Conservation (phyloP, 1,284 basidiomycete genomes). For the Entoloma clypeatum region DNA sequence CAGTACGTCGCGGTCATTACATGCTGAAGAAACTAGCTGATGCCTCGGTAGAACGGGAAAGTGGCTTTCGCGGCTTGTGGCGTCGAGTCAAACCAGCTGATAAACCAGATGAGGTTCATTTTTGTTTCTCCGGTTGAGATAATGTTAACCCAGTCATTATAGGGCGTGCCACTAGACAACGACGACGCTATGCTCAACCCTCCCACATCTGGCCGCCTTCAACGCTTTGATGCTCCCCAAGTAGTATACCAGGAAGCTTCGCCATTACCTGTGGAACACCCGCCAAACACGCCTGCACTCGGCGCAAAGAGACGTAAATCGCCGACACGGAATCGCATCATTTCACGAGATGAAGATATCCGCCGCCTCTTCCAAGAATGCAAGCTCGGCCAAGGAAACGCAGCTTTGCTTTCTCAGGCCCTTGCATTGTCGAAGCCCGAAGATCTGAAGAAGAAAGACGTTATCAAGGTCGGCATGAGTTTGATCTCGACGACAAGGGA, state of each 20-base stretch:
- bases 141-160: not conserved
- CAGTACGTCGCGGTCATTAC: slow-evolving; percentile 32
- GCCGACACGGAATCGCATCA: slow-evolving; percentile 50
- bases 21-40: slow-evolving; percentile 3
- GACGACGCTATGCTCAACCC: slow-evolving; percentile 77
- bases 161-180: slow-evolving; percentile 71
- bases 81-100: slow-evolving; percentile 61
- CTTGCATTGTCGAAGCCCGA: slow-evolving; percentile 63
- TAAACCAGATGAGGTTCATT: slow-evolving; percentile 65
- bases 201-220: slow-evolving; percentile 35
- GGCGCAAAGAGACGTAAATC: slow-evolving; percentile 37
- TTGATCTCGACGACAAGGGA: not conserved
- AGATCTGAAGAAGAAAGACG: slow-evolving; percentile 50
- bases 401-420: slow-evolving; percentile 60
- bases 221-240: slow-evolving; percentile 27
- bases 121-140: slow-evolving; percentile 5
- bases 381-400: slow-evolving; percentile 70
- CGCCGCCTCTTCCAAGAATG: slow-evolving; percentile 75
- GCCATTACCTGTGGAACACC: slow-evolving; percentile 22
- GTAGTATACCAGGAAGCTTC: slow-evolving; percentile 32
- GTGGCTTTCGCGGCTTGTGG: slow-evolving; percentile 64
- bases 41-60: slow-evolving; percentile 24
- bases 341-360: slow-evolving; percentile 74
- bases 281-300: slow-evolving; percentile 23
- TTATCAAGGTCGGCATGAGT: slow-evolving; percentile 53